Evolutionary conservation across 345 rosid genomes (phyloP), one percentile per base, ranked within the genome.

Genomic region (Eutrema japonicum): DNA sequence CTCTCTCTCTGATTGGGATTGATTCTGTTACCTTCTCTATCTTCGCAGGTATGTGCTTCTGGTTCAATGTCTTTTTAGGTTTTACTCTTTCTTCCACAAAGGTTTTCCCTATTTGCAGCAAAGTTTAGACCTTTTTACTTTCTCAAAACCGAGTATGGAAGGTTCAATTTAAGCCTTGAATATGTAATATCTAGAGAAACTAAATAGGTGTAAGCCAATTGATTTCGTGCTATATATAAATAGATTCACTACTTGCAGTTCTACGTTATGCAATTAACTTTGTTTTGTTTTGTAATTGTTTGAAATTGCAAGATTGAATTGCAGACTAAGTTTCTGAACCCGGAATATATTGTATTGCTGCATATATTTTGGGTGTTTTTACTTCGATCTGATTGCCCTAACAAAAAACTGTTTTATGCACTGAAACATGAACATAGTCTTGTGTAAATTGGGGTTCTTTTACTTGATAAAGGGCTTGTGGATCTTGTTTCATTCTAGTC

Each of bases 161-260:
- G 47, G 47, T 55, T 55, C 38, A 37, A 5, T 37, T 32, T 36
- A 46, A 57, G 8, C 29, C 14, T 52, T 27, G 18, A n/a, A 12
- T 43, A 12, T 43, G 13, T 42, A 42, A 12, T 11, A 11, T 40
- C 12, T 18, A 22, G 9, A 10, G 32, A 13, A 13, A 42, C 10
- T 12, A 62, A 29, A 1, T 53, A 29, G 16, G 5, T 42, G 7
- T 22, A 12, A 35, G 56, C 45, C 13, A 2, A 4, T 65, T 5
- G 33, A 10, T 64, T 64, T 52, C 27, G 50, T 51, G 51, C 59
- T 5, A 13, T n/a, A 22, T 40, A 40, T 2, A 8, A 1, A 13
- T 45, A 63, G 40, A 63, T 63, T 22, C 67, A 13, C 62, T 30
- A 42, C 50, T 37, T 67, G 13, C 68, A 46, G 5, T 47, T 30